These are phyloP conservation scores for Hyparrhenia diplandra DNA, from an alignment of 176 grass and related monocot genomes.

Conservation along the genomic window DNA sequence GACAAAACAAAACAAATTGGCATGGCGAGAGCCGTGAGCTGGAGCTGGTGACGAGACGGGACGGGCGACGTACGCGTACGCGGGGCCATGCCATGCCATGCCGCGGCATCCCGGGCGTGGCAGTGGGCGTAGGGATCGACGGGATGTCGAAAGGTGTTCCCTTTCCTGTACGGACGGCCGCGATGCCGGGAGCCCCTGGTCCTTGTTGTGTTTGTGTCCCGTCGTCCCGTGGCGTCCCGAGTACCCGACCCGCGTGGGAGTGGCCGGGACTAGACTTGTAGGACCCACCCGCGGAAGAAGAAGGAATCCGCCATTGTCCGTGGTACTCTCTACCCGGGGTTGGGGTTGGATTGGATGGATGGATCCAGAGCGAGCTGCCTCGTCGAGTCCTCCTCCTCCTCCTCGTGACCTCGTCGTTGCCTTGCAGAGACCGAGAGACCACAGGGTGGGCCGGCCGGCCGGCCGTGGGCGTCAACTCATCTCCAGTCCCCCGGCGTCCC, in stretches of 20 bases:
- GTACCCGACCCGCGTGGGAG: too few relatives aligned
- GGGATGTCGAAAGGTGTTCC: slow-evolving; percentile 21
- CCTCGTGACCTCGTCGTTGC: neutral
- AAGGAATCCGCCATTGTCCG: too few relatives aligned
- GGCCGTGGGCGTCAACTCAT: neutral
- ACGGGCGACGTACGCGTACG: too few relatives aligned
- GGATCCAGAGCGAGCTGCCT: neutral
- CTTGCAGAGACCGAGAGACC: neutral
- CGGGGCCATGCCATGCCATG: too few relatives aligned
- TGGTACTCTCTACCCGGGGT: too few relatives aligned
- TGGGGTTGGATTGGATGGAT: neutral
- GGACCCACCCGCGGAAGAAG: too few relatives aligned
- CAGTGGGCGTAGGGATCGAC: neutral
- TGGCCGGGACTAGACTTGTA: too few relatives aligned
- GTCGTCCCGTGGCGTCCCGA: neutral
- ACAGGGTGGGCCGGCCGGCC: too few relatives aligned
- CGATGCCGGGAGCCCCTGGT: neutral
- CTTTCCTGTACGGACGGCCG: neutral
- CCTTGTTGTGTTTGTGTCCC: neutral
- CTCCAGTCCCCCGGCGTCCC: too few relatives aligned
- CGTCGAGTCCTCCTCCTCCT: too few relatives aligned
- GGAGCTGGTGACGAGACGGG: neutral
- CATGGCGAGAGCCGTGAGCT: neutral
- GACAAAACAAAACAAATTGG: too few relatives aligned
- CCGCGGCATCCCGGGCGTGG: neutral